Evolutionary conservation across 768 basidiomycete species (phyloP), one percentile per base, ranked within the genome.

Genomic region (Leccinellum rugosiceps): DNA sequence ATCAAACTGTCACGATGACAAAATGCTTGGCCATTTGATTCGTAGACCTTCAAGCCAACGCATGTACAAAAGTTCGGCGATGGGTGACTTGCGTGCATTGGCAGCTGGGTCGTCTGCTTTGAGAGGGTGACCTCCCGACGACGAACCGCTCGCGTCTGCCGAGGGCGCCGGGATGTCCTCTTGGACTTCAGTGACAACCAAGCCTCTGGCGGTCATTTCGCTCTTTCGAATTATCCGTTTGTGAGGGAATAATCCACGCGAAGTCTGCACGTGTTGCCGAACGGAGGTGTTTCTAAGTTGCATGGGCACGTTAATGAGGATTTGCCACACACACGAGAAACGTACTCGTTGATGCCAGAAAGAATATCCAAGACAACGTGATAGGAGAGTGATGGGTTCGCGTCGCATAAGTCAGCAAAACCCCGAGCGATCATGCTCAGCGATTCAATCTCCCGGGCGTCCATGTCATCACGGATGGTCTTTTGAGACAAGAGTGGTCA

Each of bases 51-150:
- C 92, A 25, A 98, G 77, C 95, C 96, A 98, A 50, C 96, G 85
- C 82, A 95, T 87, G 71, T 98, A 98, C n/a, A 98, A 77, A 61
- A 98, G 80, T 70, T 98, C 96, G 21, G 94, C 91, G 28, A 98
- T 94, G 6, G 95, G 94, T 55, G 92, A 94, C 70, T 87, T 89
- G 60, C 84, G 81, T 53, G 77, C 70, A 13, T 80, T 78, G 25
- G 66, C 64, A 47, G 59, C 63, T 31, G 78, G 66, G 30, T 84
- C 80, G 23, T 76, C 75, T 44, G 61, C 63, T 64, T 75, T 76
- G 25, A 60, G 47, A 59, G 61, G 53, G 62, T 68, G 60, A 52
- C 65, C n/a, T n/a, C n/a, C 67, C 6, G 77, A 60, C 15, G 69
- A 60, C 2, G 71, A 63, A 6, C 70, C 58, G 45, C 65, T 61